Conservation (phyloP, 176 grass and related monocot genomes). For the Eragrostis nindensis region DNA sequence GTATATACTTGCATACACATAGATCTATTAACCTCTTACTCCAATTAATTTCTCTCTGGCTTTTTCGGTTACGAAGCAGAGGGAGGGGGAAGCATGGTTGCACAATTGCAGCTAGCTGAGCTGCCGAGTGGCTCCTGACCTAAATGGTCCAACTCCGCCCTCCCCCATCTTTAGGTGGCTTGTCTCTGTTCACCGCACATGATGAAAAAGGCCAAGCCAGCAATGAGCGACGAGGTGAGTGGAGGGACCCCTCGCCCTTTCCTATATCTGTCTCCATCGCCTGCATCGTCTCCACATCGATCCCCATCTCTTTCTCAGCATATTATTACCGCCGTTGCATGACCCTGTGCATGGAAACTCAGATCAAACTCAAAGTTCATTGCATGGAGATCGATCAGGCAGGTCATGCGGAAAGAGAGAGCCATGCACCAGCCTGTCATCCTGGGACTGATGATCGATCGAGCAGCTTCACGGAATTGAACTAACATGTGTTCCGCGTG, state of each 20-base stretch:
- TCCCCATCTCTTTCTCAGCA: constrained; percentile 19
- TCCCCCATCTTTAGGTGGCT: constrained; percentile 50
- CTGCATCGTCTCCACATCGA: constrained; percentile 16
- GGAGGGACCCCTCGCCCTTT: constrained; percentile 29
- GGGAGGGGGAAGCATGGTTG: neutral
- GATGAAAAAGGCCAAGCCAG: constrained; percentile 39
- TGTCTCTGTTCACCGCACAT: constrained; percentile 60
- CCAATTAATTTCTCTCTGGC: neutral
- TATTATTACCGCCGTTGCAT: constrained; percentile 39
- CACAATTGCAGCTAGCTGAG: neutral
- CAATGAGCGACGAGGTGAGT: constrained; percentile 36
- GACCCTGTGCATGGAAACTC: constrained; percentile 37
- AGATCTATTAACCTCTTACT: neutral
- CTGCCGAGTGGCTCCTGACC: constrained; percentile 46
- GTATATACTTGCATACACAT: neutral
- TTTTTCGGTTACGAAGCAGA: neutral
- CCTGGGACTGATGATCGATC: neutral
- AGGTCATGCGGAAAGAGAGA: neutral
- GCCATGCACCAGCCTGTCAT: neutral
- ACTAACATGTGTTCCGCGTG: neutral
- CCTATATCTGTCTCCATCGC: neutral
- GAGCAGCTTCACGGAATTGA: neutral
- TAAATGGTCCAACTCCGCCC: constrained; percentile 40
- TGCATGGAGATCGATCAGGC: too few relatives aligned
- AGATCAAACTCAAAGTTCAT: neutral